A percentile compares a stretch with the other conserved stretches of the same genome.
These are phyloP conservation scores for Hemisphaericaspora xylanilytica DNA, from an alignment of 1,139 yeast genomes.

Conservation along the genomic window DNA sequence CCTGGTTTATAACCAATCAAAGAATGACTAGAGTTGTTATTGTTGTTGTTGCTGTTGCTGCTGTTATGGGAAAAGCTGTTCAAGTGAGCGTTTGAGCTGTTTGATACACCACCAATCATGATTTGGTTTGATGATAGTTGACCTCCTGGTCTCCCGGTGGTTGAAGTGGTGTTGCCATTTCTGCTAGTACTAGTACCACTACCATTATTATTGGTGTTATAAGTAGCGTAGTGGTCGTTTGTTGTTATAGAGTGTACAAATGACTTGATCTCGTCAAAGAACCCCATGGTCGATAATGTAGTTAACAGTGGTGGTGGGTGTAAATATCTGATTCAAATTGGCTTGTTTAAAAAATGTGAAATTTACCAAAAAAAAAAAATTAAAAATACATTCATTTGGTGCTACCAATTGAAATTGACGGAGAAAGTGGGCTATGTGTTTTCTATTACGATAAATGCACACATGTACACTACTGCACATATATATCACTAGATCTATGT, in stretches of 20 bases:
- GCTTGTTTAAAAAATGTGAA: too few relatives aligned
- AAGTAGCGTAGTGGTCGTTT: constrained; percentile 62
- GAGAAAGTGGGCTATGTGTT: too few relatives aligned
- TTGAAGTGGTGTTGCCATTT: too few relatives aligned
- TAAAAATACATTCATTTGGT: too few relatives aligned
- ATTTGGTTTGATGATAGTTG: background rate
- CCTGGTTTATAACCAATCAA: constrained; percentile 43
- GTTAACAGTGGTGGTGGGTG: too few relatives aligned
- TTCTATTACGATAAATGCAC: too few relatives aligned
- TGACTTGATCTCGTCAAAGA: constrained; percentile 44
- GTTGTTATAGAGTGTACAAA: constrained; percentile 63
- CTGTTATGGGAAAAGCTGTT: constrained; percentile 8
- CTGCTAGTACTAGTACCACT: background rate
- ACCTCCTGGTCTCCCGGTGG: background rate
- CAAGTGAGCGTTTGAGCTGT: constrained; percentile 13
- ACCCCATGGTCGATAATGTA: constrained; percentile 34
- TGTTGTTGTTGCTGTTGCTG: constrained; percentile 13
- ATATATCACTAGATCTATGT: too few relatives aligned
- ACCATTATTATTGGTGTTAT: constrained; percentile 20
- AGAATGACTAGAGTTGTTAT: constrained; percentile 28
- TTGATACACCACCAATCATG: constrained; percentile 2
- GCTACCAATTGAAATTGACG: too few relatives aligned
- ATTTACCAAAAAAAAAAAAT: too few relatives aligned
- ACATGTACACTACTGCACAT: too few relatives aligned
- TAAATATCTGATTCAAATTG: too few relatives aligned